Evolutionary conservation across 129 eudicot species (phyloP), one percentile per base, ranked within the genome.

Genomic region (Lactuca saligna): DNA sequence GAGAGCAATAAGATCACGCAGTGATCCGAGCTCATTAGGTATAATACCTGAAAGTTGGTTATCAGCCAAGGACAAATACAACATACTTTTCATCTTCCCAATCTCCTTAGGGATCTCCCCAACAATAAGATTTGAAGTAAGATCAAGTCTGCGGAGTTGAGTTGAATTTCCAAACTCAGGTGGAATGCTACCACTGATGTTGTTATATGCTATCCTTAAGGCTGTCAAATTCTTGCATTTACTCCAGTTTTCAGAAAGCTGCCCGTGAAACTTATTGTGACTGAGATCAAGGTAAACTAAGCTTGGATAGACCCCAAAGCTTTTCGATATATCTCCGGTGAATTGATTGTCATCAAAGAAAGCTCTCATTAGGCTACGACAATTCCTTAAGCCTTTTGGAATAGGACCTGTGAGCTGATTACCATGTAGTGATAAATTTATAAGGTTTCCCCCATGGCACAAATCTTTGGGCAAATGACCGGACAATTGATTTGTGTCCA

Each of bases 241-340:
- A 12, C 70, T 66, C 85, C 81, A 80, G 15, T 59, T 54, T 3
- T n/a, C 17, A 0, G 81, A 51, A 3, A 80, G 66, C 41, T 75
- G 60, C 4, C 85, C 85, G 13, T 63, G 17, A 25, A 80, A 70
- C 0, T 61, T 63, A 29, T 80, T 80, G 49, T 70, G 12, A 39
- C 69, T 69, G 4, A 70, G 11, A 59, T 74, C 54, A 13, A 75
- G 25, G 44, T 17, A 70, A 17, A 60, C 17, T 20, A 81, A 17
- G 8, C 66, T 34, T 33, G 81, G 85, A 58, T 81, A 77, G 10
- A 72, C 67, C 9, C 85, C 79, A 46, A 81, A 72, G 16, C 38
- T 72, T 54, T 70, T 71, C 0, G 82, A 56, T 13, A 81, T 8
- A 32, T 81, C 72, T 25, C 81, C 85, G 37, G 51, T 62, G 5